These are phyloP conservation scores for Sarcomyxa edulis DNA, from an alignment of 768 basidiomycete species.

Conservation along the genomic window DNA sequence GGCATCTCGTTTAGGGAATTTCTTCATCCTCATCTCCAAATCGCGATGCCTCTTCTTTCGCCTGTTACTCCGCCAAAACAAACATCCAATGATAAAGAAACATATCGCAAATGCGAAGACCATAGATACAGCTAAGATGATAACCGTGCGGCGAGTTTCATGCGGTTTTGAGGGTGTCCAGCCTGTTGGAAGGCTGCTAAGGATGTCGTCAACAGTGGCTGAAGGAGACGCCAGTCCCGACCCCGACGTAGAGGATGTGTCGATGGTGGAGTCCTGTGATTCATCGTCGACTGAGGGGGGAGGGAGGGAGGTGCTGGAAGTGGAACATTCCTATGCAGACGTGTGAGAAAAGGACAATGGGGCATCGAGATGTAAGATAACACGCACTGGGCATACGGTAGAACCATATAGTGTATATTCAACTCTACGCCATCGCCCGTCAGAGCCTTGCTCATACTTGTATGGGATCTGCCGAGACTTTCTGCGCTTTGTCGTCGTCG, in stretches of 20 bases:
- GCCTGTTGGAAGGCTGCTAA: conserved; percentile 45
- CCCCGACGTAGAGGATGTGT: conserved; percentile 13
- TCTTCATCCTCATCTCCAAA: conserved; percentile 42
- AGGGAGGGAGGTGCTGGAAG: background rate
- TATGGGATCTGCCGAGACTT: conserved; percentile 47
- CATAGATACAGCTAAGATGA: conserved; percentile 55
- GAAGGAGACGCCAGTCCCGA: conserved; percentile 14
- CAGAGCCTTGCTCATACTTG: conserved; percentile 44
- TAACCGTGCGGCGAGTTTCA: conserved; percentile 30
- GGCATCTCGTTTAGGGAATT: conserved; percentile 17
- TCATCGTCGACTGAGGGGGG: no score
- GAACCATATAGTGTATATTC: conserved; percentile 67
- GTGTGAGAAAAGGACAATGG: conserved; percentile 4
- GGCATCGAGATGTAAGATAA: background rate
- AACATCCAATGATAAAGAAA: conserved; percentile 53
- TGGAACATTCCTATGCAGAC: background rate
- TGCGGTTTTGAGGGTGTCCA: conserved; percentile 32
- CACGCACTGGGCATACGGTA: conserved; percentile 52
- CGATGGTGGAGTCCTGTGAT: conserved; percentile 24
- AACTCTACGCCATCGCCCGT: conserved; percentile 55
- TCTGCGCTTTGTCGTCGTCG: no score
- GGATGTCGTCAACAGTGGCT: conserved; percentile 21
- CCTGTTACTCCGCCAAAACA: conserved; percentile 52
- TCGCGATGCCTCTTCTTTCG: conserved; percentile 35
- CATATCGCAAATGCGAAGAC: conserved; percentile 58